Percentiles rank a stretch among this genome's conserved stretches.
These are phyloP conservation scores for Schizothecium vesticola DNA, from an alignment of 495 filamentous ascomycete genomes.

Conservation along the genomic window DNA sequence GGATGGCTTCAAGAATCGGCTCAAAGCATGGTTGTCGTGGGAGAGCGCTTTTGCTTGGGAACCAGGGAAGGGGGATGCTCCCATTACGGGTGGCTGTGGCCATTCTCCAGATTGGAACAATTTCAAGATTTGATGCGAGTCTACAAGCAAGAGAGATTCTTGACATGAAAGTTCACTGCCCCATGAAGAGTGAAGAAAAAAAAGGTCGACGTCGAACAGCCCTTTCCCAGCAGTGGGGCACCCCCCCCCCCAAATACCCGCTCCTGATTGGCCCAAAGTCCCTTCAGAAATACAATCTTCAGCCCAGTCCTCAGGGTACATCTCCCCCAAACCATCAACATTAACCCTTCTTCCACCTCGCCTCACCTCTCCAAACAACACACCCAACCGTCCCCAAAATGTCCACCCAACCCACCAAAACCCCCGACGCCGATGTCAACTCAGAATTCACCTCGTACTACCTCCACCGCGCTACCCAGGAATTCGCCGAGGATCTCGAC, in stretches of 20 bases:
- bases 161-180: too few species aligned
- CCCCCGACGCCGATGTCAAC: conserved; percentile 33
- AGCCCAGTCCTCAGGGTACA: neutral
- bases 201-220: neutral
- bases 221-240: neutral
- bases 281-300: neutral
- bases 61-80: too few species aligned
- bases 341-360: neutral
- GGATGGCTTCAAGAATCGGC: too few species aligned
- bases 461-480: conserved; percentile 56
- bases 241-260: neutral
- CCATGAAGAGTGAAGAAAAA: neutral
- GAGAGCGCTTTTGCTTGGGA: too few species aligned
- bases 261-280: neutral
- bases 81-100: too few species aligned
- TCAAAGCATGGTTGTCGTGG: too few species aligned
- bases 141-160: too few species aligned
- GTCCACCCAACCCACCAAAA: conserved; percentile 4
- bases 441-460: conserved; percentile 57
- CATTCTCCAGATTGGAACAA: too few species aligned
- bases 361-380: neutral
- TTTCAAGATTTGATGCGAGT: too few species aligned
- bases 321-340: neutral
- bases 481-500: conserved; percentile 69
- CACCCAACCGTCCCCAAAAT: neutral